phyloP scores from a whole-genome alignment of 768 basidiomycete species.

The Clitopilus hobsonii region DNA sequence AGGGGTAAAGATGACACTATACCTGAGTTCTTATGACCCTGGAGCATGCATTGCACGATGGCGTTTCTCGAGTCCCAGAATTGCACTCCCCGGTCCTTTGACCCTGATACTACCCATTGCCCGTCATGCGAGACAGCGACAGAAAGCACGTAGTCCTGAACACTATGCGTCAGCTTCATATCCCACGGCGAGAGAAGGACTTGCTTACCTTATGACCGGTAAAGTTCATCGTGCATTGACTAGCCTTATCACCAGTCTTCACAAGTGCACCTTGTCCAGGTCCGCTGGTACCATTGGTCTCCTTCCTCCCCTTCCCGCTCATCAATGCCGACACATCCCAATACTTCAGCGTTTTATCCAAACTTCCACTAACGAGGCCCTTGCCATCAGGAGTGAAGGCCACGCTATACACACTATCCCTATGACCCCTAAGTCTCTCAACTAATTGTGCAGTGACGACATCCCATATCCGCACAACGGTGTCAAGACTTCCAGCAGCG shows the following conservation, averaged over 20 bases:
- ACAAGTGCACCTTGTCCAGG: neutral
- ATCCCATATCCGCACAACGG: constrained; percentile 81
- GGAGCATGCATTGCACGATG: constrained; percentile 89
- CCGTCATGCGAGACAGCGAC: constrained; percentile 83
- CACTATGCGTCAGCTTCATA: neutral
- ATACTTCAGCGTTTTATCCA: constrained; percentile 84
- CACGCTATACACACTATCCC: constrained; percentile 82
- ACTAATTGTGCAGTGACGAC: constrained; percentile 57
- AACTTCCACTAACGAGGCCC: constrained; percentile 85
- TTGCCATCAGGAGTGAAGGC: constrained; percentile 92
- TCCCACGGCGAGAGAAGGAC: constrained; percentile 26
- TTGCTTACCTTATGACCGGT: constrained; percentile 85
- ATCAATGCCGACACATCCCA: constrained; percentile 77
- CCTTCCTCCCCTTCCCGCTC: constrained; percentile 37
- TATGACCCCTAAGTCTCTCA: constrained; percentile 71
- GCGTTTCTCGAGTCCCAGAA: constrained; percentile 81
- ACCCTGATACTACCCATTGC: constrained; percentile 89
- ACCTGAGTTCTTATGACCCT: constrained; percentile 60
- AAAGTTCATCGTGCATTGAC: constrained; percentile 74
- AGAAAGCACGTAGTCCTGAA: constrained; percentile 54
- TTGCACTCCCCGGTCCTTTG: constrained; percentile 93
- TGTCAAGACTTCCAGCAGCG: constrained; percentile 68
- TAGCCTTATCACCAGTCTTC: constrained; percentile 47
- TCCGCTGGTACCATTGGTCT: constrained; percentile 26
- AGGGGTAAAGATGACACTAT: too few relatives aligned